Evolutionary conservation across 768 basidiomycete genomes (phyloP), one percentile per base, ranked within the genome.

Genomic region (Gelatoporia subvermispora): DNA sequence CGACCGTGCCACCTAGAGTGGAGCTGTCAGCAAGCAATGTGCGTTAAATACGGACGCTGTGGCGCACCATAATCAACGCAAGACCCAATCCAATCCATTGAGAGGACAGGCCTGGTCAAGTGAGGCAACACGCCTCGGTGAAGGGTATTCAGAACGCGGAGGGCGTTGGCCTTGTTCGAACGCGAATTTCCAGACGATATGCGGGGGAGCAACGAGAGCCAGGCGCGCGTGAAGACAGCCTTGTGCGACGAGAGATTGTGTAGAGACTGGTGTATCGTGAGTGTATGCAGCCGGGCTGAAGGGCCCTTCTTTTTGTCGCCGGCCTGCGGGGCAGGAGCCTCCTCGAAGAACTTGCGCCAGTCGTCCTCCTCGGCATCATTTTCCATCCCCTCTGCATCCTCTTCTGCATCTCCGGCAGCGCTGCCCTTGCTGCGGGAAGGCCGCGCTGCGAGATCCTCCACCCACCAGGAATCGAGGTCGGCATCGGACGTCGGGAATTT

Each of bases 41-140:
- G 20, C 28, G 10, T 50, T 9, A 11, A 40, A 39, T 40, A 22
- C 31, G 8, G 23, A 43, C 23, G 17, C 23, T 13, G 1, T 20
- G 8, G 63, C 79, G 52, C 47, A 84, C 91, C 92, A 56, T 79
- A 73, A 61, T 94, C 91, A 11, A 93, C 85, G 55, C 88, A 89
- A 2, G 80, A 79, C 22, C 83, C 80, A 35, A 95, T 76, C 90
- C 93, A 96, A 63, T 95, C 92, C 86, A 93, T 92, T n/a, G 88
- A 76, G 43, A 89, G 66, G 41, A 88, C 72, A 0, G 87, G 82
- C 35, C 87, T 67, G 0, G 88, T 91, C 41, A 94, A 63, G 64
- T 93, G 83, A 0, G 93, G 93, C 63, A 95, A 67, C 11, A 94
- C 85, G 4, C 84, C 81, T 11, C 81, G 73, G 64, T 95, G 92